phyloP scores from a whole-genome alignment of 1,284 basidiomycete species.

The Tranzscheliella williamsii region DNA sequence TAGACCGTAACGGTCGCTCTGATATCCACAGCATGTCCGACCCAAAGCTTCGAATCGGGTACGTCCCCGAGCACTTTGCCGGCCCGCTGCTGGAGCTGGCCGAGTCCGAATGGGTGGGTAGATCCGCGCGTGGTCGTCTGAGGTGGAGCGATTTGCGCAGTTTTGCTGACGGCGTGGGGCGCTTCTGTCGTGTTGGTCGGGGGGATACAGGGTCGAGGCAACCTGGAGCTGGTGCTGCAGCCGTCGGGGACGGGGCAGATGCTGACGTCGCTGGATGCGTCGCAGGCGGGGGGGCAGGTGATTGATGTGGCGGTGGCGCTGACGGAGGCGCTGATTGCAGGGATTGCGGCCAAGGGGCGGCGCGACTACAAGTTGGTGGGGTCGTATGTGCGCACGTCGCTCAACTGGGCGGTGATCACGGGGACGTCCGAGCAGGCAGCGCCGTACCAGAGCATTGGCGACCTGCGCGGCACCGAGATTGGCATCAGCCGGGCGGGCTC shows the following conservation, averaged over 20 bases:
- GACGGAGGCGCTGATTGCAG: slow-evolving; percentile 89
- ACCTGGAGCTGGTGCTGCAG: slow-evolving; percentile 51
- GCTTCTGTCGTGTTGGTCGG: no score
- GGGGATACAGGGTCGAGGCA: slow-evolving; percentile 26
- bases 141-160: no score
- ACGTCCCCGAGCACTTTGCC: slow-evolving; percentile 57
- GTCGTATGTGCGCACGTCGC: slow-evolving; percentile 73
- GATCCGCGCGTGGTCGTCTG: no score
- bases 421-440: slow-evolving; percentile 67
- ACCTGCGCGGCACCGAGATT: slow-evolving; percentile 78
- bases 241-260: slow-evolving; percentile 58
- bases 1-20: no score
- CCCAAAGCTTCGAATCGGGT: slow-evolving; percentile 36
- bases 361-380: slow-evolving; percentile 87
- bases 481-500: slow-evolving; percentile 89
- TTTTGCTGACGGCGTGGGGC: no score
- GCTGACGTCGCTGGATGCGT: slow-evolving; percentile 48
- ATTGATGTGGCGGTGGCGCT: slow-evolving; percentile 71
- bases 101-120: slow-evolving; percentile 43
- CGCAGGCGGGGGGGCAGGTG: slow-evolving; percentile 26
- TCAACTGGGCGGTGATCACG: slow-evolving; percentile 75
- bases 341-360: slow-evolving; percentile 80
- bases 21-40: no score
- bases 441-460: slow-evolving; percentile 72
- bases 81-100: slow-evolving; percentile 50